Percentiles rank a stretch among this genome's conserved stretches.
phyloP scores from a whole-genome alignment of 106 monocot species.

The Iris macrosiphon region DNA sequence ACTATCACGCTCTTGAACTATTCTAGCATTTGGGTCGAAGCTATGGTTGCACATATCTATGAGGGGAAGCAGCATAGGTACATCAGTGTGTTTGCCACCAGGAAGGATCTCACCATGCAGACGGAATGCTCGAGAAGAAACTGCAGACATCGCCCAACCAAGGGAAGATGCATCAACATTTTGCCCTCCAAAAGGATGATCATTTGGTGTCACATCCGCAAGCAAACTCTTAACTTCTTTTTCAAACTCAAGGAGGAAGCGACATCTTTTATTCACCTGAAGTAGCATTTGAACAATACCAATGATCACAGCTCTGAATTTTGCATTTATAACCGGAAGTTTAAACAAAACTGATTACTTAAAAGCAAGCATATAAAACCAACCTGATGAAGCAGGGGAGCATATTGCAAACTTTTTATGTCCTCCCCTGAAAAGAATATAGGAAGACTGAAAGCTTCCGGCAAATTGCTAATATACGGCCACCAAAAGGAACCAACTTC shows the following conservation, averaged over 20 bases:
- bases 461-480: slow-evolving; percentile 95
- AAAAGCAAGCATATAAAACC: background rate
- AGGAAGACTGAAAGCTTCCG: slow-evolving; percentile 69
- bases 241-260: slow-evolving; percentile 82
- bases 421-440: slow-evolving; percentile 89
- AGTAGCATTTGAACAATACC: background rate
- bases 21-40: slow-evolving; percentile 83
- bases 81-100: slow-evolving; percentile 22
- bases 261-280: slow-evolving; percentile 96
- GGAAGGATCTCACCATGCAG: slow-evolving; percentile 35
- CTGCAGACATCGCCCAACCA: slow-evolving; percentile 98
- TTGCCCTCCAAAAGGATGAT: slow-evolving; percentile 91
- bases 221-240: slow-evolving; percentile 49
- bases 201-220: slow-evolving; percentile 14
- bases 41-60: slow-evolving; percentile 98
- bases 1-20: slow-evolving; percentile 55
- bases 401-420: slow-evolving; percentile 83
- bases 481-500: slow-evolving; percentile 80
- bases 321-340: background rate
- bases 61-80: slow-evolving; percentile 93
- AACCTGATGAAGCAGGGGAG: slow-evolving; percentile 90
- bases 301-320: background rate
- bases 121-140: slow-evolving; percentile 96
- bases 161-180: slow-evolving; percentile 74
- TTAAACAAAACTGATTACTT: too few species aligned